These are phyloP conservation scores for Ophiostoma angusticollis DNA, from an alignment of 2,329 filamentous ascomycete genomes.

Conservation along the genomic window DNA sequence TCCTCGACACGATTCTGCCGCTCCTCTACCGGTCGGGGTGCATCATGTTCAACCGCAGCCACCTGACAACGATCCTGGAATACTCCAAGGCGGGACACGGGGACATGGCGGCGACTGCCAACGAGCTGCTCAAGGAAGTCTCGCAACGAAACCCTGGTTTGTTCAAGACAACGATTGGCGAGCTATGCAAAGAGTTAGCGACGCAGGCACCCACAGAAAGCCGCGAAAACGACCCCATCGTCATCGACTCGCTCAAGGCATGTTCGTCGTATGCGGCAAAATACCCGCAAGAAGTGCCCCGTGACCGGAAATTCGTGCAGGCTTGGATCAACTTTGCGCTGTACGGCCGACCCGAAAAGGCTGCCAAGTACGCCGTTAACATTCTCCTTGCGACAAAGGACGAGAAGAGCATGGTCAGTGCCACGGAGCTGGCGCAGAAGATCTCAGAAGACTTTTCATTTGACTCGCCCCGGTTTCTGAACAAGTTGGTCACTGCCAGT, in stretches of 20 bases:
- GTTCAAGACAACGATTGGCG: slow-evolving; percentile 83
- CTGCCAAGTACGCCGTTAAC: slow-evolving; percentile 86
- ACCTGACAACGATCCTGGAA: slow-evolving; percentile 80
- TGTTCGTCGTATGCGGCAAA: slow-evolving; percentile 84
- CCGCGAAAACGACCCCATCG: slow-evolving; percentile 54
- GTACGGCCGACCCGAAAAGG: slow-evolving; percentile 66
- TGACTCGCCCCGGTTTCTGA: slow-evolving; percentile 60
- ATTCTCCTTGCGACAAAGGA: slow-evolving; percentile 66
- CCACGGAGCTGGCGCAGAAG: slow-evolving; percentile 68
- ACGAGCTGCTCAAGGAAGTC: slow-evolving; percentile 84
- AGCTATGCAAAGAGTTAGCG: slow-evolving; percentile 76
- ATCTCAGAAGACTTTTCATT: slow-evolving; percentile 64
- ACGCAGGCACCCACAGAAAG: slow-evolving; percentile 62
- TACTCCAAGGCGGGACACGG: slow-evolving; percentile 74
- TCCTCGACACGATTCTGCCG: slow-evolving; percentile 69
- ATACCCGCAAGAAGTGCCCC: slow-evolving; percentile 71
- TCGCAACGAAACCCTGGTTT: slow-evolving; percentile 80
- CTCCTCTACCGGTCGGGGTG: slow-evolving; percentile 74
- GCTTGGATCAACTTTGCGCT: slow-evolving; percentile 73
- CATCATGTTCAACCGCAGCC: slow-evolving; percentile 86
- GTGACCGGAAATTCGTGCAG: slow-evolving; percentile 67
- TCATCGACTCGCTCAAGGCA: slow-evolving; percentile 87
- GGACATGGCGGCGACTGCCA: slow-evolving; percentile 63
- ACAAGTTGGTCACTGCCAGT: slow-evolving; percentile 56
- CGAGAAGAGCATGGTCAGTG: slow-evolving; percentile 68